These are phyloP conservation scores for Fusarium sp. DNA, from an alignment of 2,329 filamentous ascomycete genomes.

Conservation along the genomic window DNA sequence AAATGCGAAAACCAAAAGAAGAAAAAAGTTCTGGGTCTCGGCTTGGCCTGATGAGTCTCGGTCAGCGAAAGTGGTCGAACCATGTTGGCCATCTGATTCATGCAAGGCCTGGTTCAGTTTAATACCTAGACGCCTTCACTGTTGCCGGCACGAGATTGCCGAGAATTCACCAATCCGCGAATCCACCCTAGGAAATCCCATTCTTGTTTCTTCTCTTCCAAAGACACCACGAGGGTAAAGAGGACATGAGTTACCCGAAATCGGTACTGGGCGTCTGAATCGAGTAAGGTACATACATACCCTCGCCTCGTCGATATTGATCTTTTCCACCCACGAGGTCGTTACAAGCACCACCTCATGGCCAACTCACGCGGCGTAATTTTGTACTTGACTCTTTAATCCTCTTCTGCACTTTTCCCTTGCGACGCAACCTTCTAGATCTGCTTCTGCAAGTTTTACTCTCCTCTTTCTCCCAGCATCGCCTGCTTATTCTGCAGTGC, in stretches of 20 bases:
- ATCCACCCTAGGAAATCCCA: slow-evolving; percentile 22
- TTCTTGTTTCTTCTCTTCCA: slow-evolving; percentile 18
- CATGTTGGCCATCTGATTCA: slow-evolving; percentile 21
- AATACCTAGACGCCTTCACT: slow-evolving; percentile 17
- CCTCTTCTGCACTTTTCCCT: slow-evolving; percentile 3
- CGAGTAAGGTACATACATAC: slow-evolving; percentile 25
- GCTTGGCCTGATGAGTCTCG: slow-evolving; percentile 29
- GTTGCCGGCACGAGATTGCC: slow-evolving; percentile 42
- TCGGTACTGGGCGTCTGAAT: slow-evolving; percentile 38
- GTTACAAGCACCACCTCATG: slow-evolving; percentile 5
- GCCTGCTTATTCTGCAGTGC: slow-evolving; percentile 2
- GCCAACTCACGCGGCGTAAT: slow-evolving; percentile 29
- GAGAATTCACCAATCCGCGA: slow-evolving; percentile 42
- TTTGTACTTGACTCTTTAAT: slow-evolving; percentile 26
- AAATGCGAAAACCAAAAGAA: slow-evolving; percentile 9
- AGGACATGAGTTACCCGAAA: slow-evolving; percentile 9
- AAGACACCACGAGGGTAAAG: slow-evolving; percentile 18
- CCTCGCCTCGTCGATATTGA: slow-evolving; percentile 22
- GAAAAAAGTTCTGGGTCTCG: slow-evolving; percentile 21
- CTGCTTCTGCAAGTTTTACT: background rate
- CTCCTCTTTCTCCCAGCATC: slow-evolving; percentile 11
- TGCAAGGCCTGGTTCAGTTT: slow-evolving; percentile 9
- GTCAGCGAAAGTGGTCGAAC: slow-evolving; percentile 43
- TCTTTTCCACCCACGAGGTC: slow-evolving; percentile 40
- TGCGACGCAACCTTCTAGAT: slow-evolving; percentile 3